Base-by-base conservation (phyloP, 805 yeast genomes). In the Scheffersomyces ergatensis region DNA sequence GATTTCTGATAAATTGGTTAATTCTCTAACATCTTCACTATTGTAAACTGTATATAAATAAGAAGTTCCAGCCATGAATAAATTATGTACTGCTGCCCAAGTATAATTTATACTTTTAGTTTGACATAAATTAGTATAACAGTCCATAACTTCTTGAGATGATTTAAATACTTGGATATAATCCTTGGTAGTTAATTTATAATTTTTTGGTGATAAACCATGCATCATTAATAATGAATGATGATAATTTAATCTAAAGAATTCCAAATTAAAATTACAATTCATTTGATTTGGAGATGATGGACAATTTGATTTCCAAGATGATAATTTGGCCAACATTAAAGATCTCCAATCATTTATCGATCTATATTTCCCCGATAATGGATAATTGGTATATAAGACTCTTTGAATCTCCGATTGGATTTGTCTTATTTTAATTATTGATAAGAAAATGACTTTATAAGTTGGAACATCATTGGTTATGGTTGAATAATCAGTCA, bases 51-150 rank as follows among this genome's bases (percentile, higher is more conserved):
- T 77, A 56, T 85, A 89, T 33, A 89, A 66, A 50, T 80, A 89
- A 1, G 96, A 84, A 20, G 92, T 84, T 0, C 95, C 95, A 0
- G 96, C 90, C 85, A 86, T 83, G 57, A 88, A 88, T 39, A 88
- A 67, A 56, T 88, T 89, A 58, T 89, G 95, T 2, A 88, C 90
- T 0, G 95, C 93, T 2, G 89, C 90, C 97, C 97, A 89, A 0
- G 96, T 87, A 60, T 86, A 89, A 59, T 88, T 88, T 44, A 89
- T 74, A 35, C 77, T 69, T 50, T 76, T 77, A 21, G 71, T 71
- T n/a, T 67, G 59, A 49, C 75, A 77, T 29, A 89, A 63, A 38
- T 75, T 76, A 37, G 74, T 65, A 57, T 86, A 89, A 23, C 82
- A 74, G 25, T 70, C 64, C 39, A 89, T 82, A 26, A 88, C 75